These are phyloP conservation scores for Ophiostoma populinum DNA, from an alignment of 2,329 filamentous ascomycete genomes.

Conservation along the genomic window DNA sequence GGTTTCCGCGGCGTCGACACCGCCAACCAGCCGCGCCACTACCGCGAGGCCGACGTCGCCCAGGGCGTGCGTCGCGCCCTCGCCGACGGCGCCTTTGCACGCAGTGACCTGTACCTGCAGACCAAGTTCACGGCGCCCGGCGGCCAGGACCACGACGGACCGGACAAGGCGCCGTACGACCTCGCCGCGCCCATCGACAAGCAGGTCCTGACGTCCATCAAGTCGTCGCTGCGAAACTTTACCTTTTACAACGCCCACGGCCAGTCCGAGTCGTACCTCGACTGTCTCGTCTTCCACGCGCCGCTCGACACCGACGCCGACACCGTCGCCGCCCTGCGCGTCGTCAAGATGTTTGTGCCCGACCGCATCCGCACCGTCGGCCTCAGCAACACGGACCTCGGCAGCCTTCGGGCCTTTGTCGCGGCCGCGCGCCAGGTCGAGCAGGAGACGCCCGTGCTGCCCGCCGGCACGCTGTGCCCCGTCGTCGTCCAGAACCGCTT, in stretches of 20 bases:
- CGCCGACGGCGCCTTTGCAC: constrained; percentile 34
- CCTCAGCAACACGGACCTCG: constrained; percentile 55
- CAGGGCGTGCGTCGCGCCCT: constrained; percentile 47
- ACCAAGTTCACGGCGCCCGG: constrained; percentile 60
- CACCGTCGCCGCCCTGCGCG: constrained; percentile 47
- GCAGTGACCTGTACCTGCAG: constrained; percentile 52
- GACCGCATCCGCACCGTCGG: constrained; percentile 47
- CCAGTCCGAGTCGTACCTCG: constrained; percentile 38
- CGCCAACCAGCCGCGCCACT: constrained; percentile 62
- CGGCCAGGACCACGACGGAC: constrained; percentile 36
- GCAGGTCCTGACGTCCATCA: constrained; percentile 50
- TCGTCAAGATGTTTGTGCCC: constrained; percentile 50
- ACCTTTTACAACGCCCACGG: constrained; percentile 14
- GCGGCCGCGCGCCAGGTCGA: constrained; percentile 10
- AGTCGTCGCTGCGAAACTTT: constrained; percentile 49
- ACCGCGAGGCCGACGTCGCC: constrained; percentile 55
- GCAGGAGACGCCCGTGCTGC: background rate
- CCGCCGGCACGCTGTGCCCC: constrained; percentile 18
- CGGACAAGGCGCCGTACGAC: constrained; percentile 43
- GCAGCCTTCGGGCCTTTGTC: constrained; percentile 35
- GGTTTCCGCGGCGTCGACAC: constrained; percentile 65
- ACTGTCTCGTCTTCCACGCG: constrained; percentile 63
- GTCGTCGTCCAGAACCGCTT: constrained; percentile 65
- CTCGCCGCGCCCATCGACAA: constrained; percentile 36
- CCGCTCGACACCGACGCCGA: constrained; percentile 24